Evolutionary conservation across 2,329 filamentous ascomycete species (phyloP).

Genomic region (Cercospora zeae-maydis): DNA sequence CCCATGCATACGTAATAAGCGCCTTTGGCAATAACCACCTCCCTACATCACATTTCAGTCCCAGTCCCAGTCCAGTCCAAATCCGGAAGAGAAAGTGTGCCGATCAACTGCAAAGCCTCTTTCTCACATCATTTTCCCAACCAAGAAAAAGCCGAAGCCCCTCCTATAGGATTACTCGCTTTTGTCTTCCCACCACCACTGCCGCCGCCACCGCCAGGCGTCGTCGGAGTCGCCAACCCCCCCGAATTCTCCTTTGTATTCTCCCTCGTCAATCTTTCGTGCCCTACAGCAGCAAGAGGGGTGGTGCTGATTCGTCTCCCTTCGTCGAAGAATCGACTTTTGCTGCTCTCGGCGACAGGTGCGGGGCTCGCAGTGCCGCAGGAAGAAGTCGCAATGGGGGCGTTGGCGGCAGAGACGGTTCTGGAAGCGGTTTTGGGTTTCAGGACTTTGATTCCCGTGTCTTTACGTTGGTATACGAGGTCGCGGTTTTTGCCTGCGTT

Average conservation of each 20-base stretch:
- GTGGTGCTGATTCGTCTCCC: constrained; percentile 36
- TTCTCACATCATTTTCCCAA: constrained; percentile 4
- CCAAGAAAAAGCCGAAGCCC: constrained; percentile 93
- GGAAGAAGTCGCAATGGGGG: constrained; percentile 3
- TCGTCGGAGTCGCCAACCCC: constrained; percentile 6
- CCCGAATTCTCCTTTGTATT: constrained; percentile 36
- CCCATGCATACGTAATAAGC: not conserved
- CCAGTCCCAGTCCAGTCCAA: not conserved
- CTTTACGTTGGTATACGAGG: constrained; percentile 64
- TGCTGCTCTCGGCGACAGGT: constrained; percentile 24
- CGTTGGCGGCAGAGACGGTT: constrained; percentile 42
- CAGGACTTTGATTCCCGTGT: constrained; percentile 83
- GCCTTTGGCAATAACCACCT: not conserved
- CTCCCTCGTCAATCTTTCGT: constrained; percentile 13
- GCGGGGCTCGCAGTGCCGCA: constrained; percentile 23
- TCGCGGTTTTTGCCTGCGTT: constrained; percentile 56
- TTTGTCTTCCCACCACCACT: constrained; percentile 31
- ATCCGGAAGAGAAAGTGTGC: not conserved
- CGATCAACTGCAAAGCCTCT: not conserved
- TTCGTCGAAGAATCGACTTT: constrained; percentile 51
- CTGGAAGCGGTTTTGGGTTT: constrained; percentile 67
- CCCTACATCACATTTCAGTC: not conserved
- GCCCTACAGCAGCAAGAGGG: constrained; percentile 10
- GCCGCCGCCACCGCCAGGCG: constrained; percentile 16
- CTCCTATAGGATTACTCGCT: constrained; percentile 74